These are phyloP conservation scores for Alternaria brassicicola DNA, from an alignment of 2,329 filamentous ascomycete genomes.

Conservation along the genomic window DNA sequence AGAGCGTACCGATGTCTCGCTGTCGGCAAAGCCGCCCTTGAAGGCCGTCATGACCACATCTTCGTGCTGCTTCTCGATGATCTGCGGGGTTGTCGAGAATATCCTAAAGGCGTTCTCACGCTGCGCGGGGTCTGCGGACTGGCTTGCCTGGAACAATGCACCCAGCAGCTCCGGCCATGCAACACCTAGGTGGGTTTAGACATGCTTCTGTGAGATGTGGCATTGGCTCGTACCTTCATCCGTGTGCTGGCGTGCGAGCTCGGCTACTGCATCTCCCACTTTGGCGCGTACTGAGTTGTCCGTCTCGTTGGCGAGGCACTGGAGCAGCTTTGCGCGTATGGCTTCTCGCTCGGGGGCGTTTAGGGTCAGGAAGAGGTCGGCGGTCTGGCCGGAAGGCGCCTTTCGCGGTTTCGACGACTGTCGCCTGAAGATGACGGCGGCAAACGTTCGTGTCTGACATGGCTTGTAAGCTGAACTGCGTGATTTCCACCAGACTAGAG, in stretches of 20 bases:
- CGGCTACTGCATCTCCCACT: conserved; percentile 95
- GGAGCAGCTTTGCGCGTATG: conserved; percentile 83
- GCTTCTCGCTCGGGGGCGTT: conserved; percentile 73
- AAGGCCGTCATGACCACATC: conserved; percentile 89
- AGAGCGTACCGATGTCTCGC: conserved; percentile 70
- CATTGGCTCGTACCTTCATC: conserved; percentile 73
- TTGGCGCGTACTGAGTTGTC: conserved; percentile 84
- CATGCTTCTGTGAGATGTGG: neutral
- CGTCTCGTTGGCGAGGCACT: conserved; percentile 74
- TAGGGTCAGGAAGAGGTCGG: conserved; percentile 86
- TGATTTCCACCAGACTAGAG: neutral
- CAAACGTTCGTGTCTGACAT: conserved; percentile 80
- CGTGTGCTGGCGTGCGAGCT: conserved; percentile 92
- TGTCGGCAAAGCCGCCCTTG: conserved; percentile 88
- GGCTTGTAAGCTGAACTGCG: conserved; percentile 8
- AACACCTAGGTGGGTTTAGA: conserved; percentile 62
- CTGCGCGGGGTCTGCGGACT: conserved; percentile 80
- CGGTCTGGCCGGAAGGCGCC: conserved; percentile 67
- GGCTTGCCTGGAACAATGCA: conserved; percentile 87
- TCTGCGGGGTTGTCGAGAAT: conserved; percentile 90
- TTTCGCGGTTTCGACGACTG: conserved; percentile 91
- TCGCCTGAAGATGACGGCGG: conserved; percentile 90
- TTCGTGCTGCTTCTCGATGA: conserved; percentile 96
- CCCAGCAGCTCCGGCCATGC: conserved; percentile 89
- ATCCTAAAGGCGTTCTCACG: conserved; percentile 94